These are phyloP conservation scores for Gigaspora rosea DNA, from an alignment of 192 early-diverging fungal genomes.

Conservation along the genomic window DNA sequence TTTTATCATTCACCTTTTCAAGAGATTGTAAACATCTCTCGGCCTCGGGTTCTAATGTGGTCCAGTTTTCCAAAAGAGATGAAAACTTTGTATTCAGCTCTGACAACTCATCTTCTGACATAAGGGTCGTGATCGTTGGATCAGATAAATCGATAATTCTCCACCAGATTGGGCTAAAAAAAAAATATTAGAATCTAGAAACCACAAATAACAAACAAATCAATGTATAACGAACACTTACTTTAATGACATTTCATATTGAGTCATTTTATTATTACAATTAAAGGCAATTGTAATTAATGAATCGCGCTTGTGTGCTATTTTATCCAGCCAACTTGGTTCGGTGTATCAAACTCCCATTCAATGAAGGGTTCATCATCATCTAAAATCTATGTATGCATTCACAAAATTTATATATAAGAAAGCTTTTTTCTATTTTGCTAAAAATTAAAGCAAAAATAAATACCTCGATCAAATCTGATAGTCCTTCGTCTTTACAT, in stretches of 20 bases:
- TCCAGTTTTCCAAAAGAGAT: slow-evolving; percentile 25
- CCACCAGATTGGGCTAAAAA: slow-evolving; percentile 28
- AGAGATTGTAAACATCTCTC: slow-evolving; percentile 32
- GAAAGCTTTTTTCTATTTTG: neutral
- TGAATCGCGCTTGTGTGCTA: neutral
- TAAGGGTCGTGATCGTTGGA: neutral
- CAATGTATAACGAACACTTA: neutral
- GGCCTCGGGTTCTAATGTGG: slow-evolving; percentile 2
- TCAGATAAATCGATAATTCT: slow-evolving; percentile 27
- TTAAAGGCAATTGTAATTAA: neutral
- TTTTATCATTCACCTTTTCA: neutral
- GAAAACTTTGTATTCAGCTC: slow-evolving; percentile 27
- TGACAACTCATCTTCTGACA: slow-evolving; percentile 16
- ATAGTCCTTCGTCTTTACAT: slow-evolving; percentile 3
- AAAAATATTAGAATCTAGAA: slow-evolving; percentile 11
- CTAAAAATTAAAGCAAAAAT: slow-evolving; percentile 21
- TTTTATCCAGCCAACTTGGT: slow-evolving; percentile 20
- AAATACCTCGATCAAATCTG: neutral
- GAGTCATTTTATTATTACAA: slow-evolving; percentile 11
- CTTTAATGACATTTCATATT: slow-evolving; percentile 16
- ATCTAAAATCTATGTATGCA: slow-evolving; percentile 5
- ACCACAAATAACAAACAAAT: slow-evolving; percentile 11
- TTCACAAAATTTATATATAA: slow-evolving; percentile 9
- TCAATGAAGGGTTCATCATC: slow-evolving; percentile 7
- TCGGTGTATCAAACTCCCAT: slow-evolving; percentile 11